Evolutionary conservation across 108 stramenopile species (phyloP).

Genomic region (Cyclotella sp.): DNA sequence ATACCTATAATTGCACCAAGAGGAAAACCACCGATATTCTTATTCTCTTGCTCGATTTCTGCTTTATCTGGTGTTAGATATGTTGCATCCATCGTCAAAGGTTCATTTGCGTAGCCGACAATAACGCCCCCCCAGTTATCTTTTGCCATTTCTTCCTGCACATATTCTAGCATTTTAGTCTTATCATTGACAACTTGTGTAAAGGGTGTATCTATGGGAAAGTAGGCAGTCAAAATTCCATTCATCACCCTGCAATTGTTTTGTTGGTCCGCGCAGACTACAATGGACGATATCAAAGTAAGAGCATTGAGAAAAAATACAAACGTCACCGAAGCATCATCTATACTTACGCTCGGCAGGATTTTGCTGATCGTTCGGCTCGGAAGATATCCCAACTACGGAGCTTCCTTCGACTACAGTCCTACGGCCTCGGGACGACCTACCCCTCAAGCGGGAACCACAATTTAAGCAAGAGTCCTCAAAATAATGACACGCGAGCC

Average conservation of each 20-base stretch:
- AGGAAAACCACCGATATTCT: constrained; percentile 23
- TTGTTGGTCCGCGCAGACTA: constrained; percentile 19
- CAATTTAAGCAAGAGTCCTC: constrained; percentile 41
- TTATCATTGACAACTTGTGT: constrained; percentile 18
- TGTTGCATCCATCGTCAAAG: too few species aligned
- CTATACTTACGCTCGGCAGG: constrained; percentile 18
- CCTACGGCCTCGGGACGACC: constrained; percentile 6
- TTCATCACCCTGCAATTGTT: constrained; percentile 37
- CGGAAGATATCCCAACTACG: constrained; percentile 41
- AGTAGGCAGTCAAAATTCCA: constrained; percentile 44
- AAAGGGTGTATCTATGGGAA: constrained; percentile 19
- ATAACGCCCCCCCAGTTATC: constrained; percentile 30
- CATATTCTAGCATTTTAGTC: constrained; percentile 27
- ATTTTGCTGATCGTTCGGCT: constrained; percentile 35
- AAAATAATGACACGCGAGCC: constrained; percentile 41
- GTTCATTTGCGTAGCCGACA: constrained; percentile 29
- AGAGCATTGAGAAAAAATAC: not conserved
- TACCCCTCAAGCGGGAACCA: constrained; percentile 10
- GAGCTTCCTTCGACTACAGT: constrained; percentile 29
- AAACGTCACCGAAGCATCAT: not conserved
- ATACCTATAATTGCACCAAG: constrained; percentile 42
- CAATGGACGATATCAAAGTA: not conserved
- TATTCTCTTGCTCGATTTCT: not conserved
- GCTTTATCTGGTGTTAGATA: not conserved
- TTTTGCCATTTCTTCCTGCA: constrained; percentile 35